Conservation (phyloP, 2,329 filamentous ascomycete species). For the Rhynchosporium graminicola region DNA sequence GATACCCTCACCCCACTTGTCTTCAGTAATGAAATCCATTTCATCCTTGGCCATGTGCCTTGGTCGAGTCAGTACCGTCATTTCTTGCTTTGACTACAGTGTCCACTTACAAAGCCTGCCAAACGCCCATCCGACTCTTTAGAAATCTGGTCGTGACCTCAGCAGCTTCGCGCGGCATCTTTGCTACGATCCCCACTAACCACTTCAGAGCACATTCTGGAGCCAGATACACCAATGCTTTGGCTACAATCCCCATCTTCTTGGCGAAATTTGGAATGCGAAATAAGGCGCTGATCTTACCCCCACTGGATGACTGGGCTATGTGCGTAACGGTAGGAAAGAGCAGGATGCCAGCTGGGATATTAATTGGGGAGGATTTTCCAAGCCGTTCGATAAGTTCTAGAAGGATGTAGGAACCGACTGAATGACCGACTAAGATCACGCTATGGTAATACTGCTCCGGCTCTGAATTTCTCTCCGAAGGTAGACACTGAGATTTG, state of each 20-base stretch:
- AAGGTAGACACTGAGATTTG: conserved; percentile 30
- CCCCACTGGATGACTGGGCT: conserved; percentile 60
- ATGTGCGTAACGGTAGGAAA: conserved; percentile 78
- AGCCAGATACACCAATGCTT: conserved; percentile 45
- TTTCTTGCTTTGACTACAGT: background rate
- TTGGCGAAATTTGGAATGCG: conserved; percentile 39
- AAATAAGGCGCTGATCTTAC: conserved; percentile 49
- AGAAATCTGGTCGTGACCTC: conserved; percentile 55
- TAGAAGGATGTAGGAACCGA: conserved; percentile 71
- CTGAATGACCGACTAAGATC: conserved; percentile 72
- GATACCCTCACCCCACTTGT: conserved; percentile 59
- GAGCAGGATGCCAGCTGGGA: conserved; percentile 59
- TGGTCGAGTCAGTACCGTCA: conserved; percentile 8
- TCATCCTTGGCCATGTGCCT: conserved; percentile 59
- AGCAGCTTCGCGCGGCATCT: conserved; percentile 52
- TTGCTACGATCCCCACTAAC: conserved; percentile 47
- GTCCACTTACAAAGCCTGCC: conserved; percentile 52
- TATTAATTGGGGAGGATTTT: conserved; percentile 22
- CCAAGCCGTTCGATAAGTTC: conserved; percentile 57
- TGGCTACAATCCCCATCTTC: conserved; percentile 30
- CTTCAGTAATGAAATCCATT: conserved; percentile 58
- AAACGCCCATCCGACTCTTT: conserved; percentile 57
- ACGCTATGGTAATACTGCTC: conserved; percentile 55
- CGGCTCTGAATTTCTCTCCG: conserved; percentile 31
- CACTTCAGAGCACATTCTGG: conserved; percentile 46